A percentile compares a stretch with the other conserved stretches of the same genome.
Evolutionary conservation across 371 early-diverging fungal species (phyloP).

Genomic region (Quaeritorhiza haematococci): DNA sequence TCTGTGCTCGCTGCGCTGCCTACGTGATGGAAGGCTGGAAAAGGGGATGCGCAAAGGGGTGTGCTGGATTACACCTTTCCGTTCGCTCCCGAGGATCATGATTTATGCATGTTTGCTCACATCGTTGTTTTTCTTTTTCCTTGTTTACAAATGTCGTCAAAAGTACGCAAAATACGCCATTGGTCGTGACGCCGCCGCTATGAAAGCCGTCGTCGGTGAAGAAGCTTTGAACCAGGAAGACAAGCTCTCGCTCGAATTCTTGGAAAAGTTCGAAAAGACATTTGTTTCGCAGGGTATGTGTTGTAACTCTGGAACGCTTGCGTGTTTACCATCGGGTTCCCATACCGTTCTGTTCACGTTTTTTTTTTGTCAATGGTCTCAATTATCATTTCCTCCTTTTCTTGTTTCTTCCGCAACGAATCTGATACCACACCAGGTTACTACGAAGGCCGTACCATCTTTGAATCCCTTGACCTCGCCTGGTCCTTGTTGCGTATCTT

Average conservation of each 20-base stretch:
- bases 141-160: no score
- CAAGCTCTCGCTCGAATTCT: slow-evolving; percentile 96
- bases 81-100: no score
- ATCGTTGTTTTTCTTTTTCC: background rate
- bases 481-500: slow-evolving; percentile 99
- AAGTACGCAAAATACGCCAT: slow-evolving; percentile 99
- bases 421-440: slow-evolving; percentile 22
- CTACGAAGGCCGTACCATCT: slow-evolving; percentile 95
- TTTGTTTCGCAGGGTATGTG: slow-evolving; percentile 91
- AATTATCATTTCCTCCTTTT: background rate
- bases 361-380: slow-evolving; percentile 1
- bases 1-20: no score
- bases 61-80: background rate
- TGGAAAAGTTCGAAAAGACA: slow-evolving; percentile 98
- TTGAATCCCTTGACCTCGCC: slow-evolving; percentile 95
- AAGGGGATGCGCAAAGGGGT: no score
- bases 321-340: slow-evolving; percentile 11
- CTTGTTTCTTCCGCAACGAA: background rate
- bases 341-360: background rate
- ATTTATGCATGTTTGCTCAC: background rate
- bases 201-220: slow-evolving; percentile 99
- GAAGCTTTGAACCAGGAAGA: slow-evolving; percentile 99
- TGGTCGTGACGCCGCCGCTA: slow-evolving; percentile 98
- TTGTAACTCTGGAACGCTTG: background rate
- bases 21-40: no score